Evolutionary conservation across 176 grass and related monocot species (phyloP), one percentile per base, ranked within the genome.

Genomic region (Avena eriantha): DNA sequence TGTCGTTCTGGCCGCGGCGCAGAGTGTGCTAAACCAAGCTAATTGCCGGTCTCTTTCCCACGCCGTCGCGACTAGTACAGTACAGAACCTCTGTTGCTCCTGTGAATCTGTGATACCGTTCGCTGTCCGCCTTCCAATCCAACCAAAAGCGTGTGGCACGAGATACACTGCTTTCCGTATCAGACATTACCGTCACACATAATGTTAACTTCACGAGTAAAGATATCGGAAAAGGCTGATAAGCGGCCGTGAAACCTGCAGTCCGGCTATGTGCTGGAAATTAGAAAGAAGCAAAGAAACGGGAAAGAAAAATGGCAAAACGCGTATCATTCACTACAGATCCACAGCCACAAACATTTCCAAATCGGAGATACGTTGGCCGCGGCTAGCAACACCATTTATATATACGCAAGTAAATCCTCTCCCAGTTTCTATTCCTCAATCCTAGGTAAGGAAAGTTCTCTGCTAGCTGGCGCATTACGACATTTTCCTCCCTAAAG

Each of bases 401-500:
- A 39, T 3, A 39, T 39, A 39, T 41, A 41, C 6, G 39, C 6
- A 8, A 4, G 65, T 55, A 17, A 12, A 19, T 35, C 41, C 21
- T 41, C 34, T 16, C 77, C 35, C 26, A 6, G 47, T 35, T 68
- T 68, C 61, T 10, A 45, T 46, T 57, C 13, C 1, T 51, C 5
- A 56, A 72, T 64, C 26, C 36, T 53, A 29, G 29, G 1, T 29
- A 82, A 43, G 72, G 47, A 14, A 26, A 26, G 31, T 2, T 54
- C 22, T 36, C 5, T 46, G 39, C 48, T 53, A 73, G 69, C 47
- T 53, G 80, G 69, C 47, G 66, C 85, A 59, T 56, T 54, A 49
- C 80, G 69, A 39, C 57, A 23, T 65, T 43, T 35, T 45, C 84
- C 41, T 68, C 69, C 89, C 85, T 87, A 58, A 63, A 91, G 82